Evolutionary conservation across 331 rosid species (phyloP).

Genomic region (Quercus phellos): DNA sequence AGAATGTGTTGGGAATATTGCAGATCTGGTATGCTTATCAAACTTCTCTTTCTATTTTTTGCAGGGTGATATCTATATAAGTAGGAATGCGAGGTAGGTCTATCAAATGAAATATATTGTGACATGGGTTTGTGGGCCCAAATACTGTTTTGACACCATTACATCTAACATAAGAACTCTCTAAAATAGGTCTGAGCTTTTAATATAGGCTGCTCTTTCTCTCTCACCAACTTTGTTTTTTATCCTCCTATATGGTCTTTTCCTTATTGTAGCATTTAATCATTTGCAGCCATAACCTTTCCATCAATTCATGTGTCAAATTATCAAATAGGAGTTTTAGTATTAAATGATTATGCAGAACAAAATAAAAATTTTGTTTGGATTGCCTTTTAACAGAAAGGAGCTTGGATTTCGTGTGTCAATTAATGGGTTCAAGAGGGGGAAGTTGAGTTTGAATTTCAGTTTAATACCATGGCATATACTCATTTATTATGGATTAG

Average conservation of each 20-base stretch:
- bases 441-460: not conserved
- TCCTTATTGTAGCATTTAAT: not conserved
- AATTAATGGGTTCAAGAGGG: not conserved
- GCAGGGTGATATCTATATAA: not conserved
- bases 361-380: not conserved
- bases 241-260: not conserved
- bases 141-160: conserved; percentile 1
- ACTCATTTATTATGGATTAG: too few relatives aligned
- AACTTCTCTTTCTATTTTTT: conserved; percentile 14
- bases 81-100: not conserved
- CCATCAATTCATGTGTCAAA: not conserved
- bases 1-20: conserved; percentile 95
- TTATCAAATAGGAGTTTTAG: not conserved
- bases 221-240: not conserved
- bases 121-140: conserved; percentile 1
- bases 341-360: not conserved
- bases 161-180: conserved; percentile 1
- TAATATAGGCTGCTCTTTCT: not conserved
- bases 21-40: conserved; percentile 75
- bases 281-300: not conserved
- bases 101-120: not conserved
- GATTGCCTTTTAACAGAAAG: not conserved
- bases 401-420: not conserved
- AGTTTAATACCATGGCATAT: not conserved
- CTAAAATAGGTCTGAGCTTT: not conserved